Evolutionary conservation across 768 basidiomycete genomes (phyloP).

Genomic region (Pleurotus tuber-regium): DNA sequence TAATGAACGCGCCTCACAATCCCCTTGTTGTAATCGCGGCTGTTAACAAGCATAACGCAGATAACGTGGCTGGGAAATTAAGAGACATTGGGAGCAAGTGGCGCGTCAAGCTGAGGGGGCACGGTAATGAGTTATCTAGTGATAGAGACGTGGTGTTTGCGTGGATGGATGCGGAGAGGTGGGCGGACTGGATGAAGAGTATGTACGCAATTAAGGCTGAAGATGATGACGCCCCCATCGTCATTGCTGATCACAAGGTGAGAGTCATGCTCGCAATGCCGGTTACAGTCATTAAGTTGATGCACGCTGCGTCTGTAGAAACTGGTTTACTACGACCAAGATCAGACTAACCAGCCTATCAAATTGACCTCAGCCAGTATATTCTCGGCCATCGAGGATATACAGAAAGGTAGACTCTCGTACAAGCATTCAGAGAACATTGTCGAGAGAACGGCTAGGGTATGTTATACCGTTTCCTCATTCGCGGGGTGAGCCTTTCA

Average conservation of each 20-base stretch:
- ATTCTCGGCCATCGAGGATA: constrained; percentile 69
- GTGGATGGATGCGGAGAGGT: constrained; percentile 85
- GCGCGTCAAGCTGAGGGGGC: constrained; percentile 45
- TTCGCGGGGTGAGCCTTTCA: background rate
- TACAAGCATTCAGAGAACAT: constrained; percentile 69
- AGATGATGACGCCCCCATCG: constrained; percentile 40
- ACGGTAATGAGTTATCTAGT: constrained; percentile 33
- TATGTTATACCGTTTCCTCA: constrained; percentile 26
- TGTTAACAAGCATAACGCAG: constrained; percentile 32
- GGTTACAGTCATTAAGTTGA: constrained; percentile 1
- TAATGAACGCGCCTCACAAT: constrained; percentile 78
- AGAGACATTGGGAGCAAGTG: constrained; percentile 57
- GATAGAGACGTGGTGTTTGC: constrained; percentile 71
- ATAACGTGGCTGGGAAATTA: constrained; percentile 44
- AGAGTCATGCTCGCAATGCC: constrained; percentile 21
- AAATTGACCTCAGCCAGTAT: constrained; percentile 52
- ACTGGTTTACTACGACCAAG: constrained; percentile 74
- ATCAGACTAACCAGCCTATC: constrained; percentile 53
- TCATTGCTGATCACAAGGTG: constrained; percentile 84
- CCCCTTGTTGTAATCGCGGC: constrained; percentile 81
- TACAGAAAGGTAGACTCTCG: constrained; percentile 44
- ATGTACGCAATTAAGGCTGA: constrained; percentile 71
- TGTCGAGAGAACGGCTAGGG: constrained; percentile 64
- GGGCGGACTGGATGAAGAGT: constrained; percentile 87
- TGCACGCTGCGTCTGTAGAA: constrained; percentile 35